Conservation (phyloP, 164 flowering plant genomes). For the Sedum album region DNA sequence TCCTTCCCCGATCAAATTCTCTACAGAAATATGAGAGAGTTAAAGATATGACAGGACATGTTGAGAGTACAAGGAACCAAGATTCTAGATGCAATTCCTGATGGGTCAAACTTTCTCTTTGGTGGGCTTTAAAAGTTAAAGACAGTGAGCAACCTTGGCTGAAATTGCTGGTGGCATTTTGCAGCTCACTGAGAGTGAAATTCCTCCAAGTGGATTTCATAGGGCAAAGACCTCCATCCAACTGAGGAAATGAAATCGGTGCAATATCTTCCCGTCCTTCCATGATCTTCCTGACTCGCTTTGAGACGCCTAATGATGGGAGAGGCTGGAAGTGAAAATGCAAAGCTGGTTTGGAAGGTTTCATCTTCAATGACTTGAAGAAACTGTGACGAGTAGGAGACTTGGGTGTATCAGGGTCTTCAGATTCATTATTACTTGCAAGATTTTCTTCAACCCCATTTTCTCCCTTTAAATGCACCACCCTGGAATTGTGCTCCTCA, state of each 20-base stretch:
- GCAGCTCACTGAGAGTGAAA: slow-evolving; percentile 32
- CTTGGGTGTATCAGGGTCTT: slow-evolving; percentile 3
- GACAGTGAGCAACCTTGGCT: slow-evolving; percentile 23
- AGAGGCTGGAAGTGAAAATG: slow-evolving; percentile 4
- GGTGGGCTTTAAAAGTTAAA: neutral
- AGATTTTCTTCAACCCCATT: neutral
- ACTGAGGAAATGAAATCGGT: neutral
- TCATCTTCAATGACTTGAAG: slow-evolving; percentile 6
- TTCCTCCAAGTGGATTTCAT: slow-evolving; percentile 18
- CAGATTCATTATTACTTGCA: neutral
- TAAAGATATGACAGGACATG: no score
- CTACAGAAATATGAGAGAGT: slow-evolving; percentile 18
- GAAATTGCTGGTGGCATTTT: slow-evolving; percentile 39
- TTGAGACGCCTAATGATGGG: neutral
- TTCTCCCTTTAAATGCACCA: neutral
- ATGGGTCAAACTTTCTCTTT: no score
- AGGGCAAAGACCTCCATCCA: slow-evolving; percentile 1
- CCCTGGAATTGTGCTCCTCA: neutral
- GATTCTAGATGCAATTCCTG: no score
- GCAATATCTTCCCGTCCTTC: neutral
- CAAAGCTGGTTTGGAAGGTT: slow-evolving; percentile 5
- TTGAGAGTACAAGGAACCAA: no score
- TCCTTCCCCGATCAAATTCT: slow-evolving; percentile 48
- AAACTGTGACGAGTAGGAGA: slow-evolving; percentile 2
- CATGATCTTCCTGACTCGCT: neutral